These are phyloP conservation scores for Entomortierella parvispora DNA, from an alignment of 192 early-diverging fungal species.

Conservation along the genomic window DNA sequence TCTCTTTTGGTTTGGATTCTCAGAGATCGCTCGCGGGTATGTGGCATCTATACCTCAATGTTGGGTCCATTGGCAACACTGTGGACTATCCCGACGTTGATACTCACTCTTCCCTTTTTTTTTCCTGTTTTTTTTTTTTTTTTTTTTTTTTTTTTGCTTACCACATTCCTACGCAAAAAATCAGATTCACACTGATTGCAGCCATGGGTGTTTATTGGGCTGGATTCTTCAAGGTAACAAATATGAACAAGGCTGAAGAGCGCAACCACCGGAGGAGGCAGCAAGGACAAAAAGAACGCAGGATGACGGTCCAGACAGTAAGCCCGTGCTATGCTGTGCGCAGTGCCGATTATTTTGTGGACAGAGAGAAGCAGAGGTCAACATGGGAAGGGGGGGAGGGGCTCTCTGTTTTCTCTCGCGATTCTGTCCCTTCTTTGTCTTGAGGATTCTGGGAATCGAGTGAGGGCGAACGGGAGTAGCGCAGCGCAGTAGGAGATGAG, in stretches of 20 bases:
- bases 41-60: too few relatives aligned
- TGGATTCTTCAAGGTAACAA: slow-evolving; percentile 66
- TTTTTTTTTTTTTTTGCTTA: too few relatives aligned
- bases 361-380: neutral
- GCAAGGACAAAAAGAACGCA: neutral
- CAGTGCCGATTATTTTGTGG: too few relatives aligned
- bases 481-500: neutral
- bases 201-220: slow-evolving; percentile 68
- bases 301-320: neutral
- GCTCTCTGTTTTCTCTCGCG: neutral
- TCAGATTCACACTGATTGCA: slow-evolving; percentile 53
- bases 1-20: slow-evolving; percentile 82
- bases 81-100: too few relatives aligned
- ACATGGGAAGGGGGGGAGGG: neutral
- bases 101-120: neutral
- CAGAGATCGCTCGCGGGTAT: slow-evolving; percentile 69
- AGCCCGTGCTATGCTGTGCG: too few relatives aligned
- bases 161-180: too few relatives aligned
- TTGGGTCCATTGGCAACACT: too few relatives aligned
- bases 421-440: too few relatives aligned
- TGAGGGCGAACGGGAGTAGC: too few relatives aligned
- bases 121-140: neutral
- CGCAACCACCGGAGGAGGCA: neutral
- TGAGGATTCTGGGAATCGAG: too few relatives aligned
- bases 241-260: neutral